Evolutionary conservation across 768 basidiomycete species (phyloP), one percentile per base, ranked within the genome.

Genomic region (Suillus brevipes): DNA sequence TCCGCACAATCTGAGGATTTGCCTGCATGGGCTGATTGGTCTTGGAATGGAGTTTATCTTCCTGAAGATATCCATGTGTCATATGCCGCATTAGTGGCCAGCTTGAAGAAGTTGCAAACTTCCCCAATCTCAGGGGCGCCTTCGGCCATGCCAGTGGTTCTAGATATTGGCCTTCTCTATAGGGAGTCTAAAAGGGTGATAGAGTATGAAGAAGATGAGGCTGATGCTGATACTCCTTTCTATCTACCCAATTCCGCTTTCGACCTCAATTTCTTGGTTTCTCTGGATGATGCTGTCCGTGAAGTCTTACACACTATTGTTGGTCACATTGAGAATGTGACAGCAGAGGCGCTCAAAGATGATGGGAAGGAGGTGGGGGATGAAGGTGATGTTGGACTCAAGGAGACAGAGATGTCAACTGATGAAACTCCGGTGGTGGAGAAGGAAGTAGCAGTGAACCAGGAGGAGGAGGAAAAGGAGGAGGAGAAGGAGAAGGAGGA

Each of bases 21-120:
- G 37, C 62, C 62, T n/a, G 25, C 14, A 18, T 62, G 62, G 62
- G 62, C 62, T 12, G 6, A 50, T n/a, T 62, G 62, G 62, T 37
- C 62, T 36, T 62, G 62, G 62, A 13, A 8, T 0, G 25, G 5
- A 37, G 12, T 8, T 20, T 62, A 37, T 25, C 50, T 62, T 9
- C 50, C 50, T 9, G 13, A 37, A 6, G 50, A 62, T 3, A 1
- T 62, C 1, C 62, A 62, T 23, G 8, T 14, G 2, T 55, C 20
- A 1, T 55, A 20, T 34, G 20, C 6, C 3, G 6, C 20, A 3
- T 55, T 55, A 10, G 3, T 6, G 18, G 34, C 5, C 2, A 34
- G 34, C 20, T 34, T 55, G 9, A 5, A 34, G 0, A 55, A 12
- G 10, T 34, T 55, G 2, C 12, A 6, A 13, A 36, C 31, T 12